Evolutionary conservation across 2,329 filamentous ascomycete species (phyloP).

Genomic region (Penicillium sp.): DNA sequence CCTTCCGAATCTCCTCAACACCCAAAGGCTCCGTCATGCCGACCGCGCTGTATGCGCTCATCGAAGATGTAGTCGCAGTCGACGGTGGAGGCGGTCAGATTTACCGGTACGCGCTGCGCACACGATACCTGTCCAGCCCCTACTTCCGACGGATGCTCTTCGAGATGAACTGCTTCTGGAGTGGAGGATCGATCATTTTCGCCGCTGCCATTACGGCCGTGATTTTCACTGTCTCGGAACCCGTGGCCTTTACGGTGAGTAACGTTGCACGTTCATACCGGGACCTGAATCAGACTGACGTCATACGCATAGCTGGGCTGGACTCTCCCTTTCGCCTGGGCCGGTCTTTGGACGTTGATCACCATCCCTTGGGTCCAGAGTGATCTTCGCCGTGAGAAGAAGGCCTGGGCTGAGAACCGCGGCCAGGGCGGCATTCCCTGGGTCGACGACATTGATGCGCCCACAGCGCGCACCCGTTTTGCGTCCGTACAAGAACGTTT

Average conservation of each 20-base stretch:
- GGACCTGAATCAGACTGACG: constrained; percentile 3
- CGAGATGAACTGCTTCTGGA: constrained; percentile 59
- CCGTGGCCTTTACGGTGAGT: constrained; percentile 49
- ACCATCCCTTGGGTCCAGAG: constrained; percentile 49
- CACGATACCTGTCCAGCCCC: constrained; percentile 54
- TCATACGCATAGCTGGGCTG: constrained; percentile 38
- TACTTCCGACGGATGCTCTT: constrained; percentile 56
- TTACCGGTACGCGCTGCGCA: constrained; percentile 52
- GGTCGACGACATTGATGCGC: constrained; percentile 38
- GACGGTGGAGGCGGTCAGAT: constrained; percentile 60
- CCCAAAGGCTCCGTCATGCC: constrained; percentile 58
- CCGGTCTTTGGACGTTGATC: constrained; percentile 44
- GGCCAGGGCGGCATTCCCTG: constrained; percentile 37
- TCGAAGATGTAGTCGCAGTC: constrained; percentile 67
- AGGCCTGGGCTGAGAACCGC: constrained; percentile 39
- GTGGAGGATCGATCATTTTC: constrained; percentile 49
- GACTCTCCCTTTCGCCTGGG: constrained; percentile 45
- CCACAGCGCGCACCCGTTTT: constrained; percentile 38
- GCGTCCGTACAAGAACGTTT: constrained; percentile 35
- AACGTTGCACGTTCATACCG: background rate
- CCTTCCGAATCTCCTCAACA: constrained; percentile 64
- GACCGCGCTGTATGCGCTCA: constrained; percentile 62
- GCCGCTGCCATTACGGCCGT: constrained; percentile 49
- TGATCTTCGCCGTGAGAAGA: constrained; percentile 45
- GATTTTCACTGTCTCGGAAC: constrained; percentile 49